Evolutionary conservation across 2,329 filamentous ascomycete species (phyloP).

Genomic region (Fusarium austroafricanum): DNA sequence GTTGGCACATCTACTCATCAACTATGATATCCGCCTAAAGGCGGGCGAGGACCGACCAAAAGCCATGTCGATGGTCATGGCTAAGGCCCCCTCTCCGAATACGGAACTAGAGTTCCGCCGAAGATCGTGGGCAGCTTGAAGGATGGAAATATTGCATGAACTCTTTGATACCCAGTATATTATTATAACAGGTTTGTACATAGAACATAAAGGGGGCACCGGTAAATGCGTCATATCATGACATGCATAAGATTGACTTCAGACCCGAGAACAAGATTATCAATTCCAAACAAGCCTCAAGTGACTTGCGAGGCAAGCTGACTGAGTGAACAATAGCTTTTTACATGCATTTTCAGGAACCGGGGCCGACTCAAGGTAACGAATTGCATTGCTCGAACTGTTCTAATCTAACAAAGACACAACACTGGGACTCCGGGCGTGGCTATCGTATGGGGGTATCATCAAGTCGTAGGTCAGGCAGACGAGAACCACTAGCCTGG

Average conservation of each 20-base stretch:
- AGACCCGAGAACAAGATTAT: not conserved
- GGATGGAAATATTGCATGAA: constrained; percentile 7
- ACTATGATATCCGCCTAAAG: constrained; percentile 57
- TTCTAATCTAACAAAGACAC: constrained; percentile 39
- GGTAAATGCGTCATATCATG: not conserved
- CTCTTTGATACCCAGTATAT: constrained; percentile 31
- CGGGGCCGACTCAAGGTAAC: constrained; percentile 7
- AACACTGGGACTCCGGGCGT: constrained; percentile 43
- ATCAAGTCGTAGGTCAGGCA: constrained; percentile 44
- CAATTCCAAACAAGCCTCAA: not conserved
- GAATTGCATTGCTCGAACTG: constrained; percentile 41
- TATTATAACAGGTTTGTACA: constrained; percentile 31
- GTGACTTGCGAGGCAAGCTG: not conserved
- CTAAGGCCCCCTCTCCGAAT: constrained; percentile 56
- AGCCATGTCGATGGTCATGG: constrained; percentile 54
- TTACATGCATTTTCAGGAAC: not conserved
- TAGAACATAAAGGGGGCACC: constrained; percentile 13
- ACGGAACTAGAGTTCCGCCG: constrained; percentile 55
- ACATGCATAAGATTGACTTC: not conserved
- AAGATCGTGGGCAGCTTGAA: constrained; percentile 44
- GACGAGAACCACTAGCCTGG: constrained; percentile 35
- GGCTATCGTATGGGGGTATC: constrained; percentile 46
- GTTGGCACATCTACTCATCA: constrained; percentile 55
- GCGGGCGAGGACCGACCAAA: constrained; percentile 54
- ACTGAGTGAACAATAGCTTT: not conserved